These are phyloP conservation scores for Euphorbia tirucalli DNA, from an alignment of 345 rosid species.

Conservation along the genomic window DNA sequence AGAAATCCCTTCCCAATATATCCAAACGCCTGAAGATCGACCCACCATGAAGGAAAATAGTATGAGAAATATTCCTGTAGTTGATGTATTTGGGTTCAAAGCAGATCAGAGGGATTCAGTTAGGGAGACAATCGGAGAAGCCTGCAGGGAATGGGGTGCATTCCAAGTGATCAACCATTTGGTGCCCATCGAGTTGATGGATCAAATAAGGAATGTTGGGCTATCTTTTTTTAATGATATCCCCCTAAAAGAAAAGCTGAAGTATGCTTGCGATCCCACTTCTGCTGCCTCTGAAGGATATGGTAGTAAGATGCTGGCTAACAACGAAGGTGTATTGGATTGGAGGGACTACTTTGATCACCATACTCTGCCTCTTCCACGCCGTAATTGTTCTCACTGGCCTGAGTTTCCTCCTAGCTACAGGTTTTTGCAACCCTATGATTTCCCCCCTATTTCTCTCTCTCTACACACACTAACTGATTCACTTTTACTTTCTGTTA, in stretches of 20 bases:
- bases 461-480: neutral
- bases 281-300: slow-evolving; percentile 81
- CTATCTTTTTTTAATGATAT: slow-evolving; percentile 56
- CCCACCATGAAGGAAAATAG: slow-evolving; percentile 24
- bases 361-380: slow-evolving; percentile 75
- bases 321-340: slow-evolving; percentile 48
- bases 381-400: slow-evolving; percentile 72
- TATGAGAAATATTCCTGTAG: slow-evolving; percentile 38
- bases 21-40: slow-evolving; percentile 61
- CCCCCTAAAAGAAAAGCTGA: slow-evolving; percentile 61
- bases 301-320: slow-evolving; percentile 68
- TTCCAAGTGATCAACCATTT: slow-evolving; percentile 81
- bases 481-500: too few relatives aligned
- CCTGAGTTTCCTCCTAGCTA: slow-evolving; percentile 64
- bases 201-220: slow-evolving; percentile 41
- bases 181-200: slow-evolving; percentile 47
- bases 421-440: slow-evolving; percentile 35
- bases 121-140: slow-evolving; percentile 40
- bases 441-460: neutral
- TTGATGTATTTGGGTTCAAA: slow-evolving; percentile 42
- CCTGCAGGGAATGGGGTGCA: slow-evolving; percentile 83
- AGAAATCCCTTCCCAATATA: slow-evolving; percentile 62
- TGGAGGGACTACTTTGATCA: slow-evolving; percentile 97
- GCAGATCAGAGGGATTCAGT: slow-evolving; percentile 14
- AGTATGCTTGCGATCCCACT: slow-evolving; percentile 60